These are phyloP conservation scores for Plicaturopsis crispa DNA, from an alignment of 768 basidiomycete genomes.

Conservation along the genomic window DNA sequence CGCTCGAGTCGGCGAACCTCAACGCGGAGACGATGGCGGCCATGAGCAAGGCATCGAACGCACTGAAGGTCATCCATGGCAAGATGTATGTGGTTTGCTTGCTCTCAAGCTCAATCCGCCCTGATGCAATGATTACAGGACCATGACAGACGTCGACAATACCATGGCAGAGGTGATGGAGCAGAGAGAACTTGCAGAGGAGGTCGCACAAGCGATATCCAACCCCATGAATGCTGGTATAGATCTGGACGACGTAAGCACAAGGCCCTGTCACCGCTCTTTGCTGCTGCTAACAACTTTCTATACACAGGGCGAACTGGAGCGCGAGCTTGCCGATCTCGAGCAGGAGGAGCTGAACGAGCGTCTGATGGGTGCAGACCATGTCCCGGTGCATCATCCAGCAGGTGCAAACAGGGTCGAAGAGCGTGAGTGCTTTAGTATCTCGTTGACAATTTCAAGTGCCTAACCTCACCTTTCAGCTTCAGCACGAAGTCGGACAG, in stretches of 20 bases:
- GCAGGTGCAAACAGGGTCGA: constrained; percentile 40
- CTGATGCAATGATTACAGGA: constrained; percentile 34
- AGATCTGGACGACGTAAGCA: constrained; percentile 65
- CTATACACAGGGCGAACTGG: constrained; percentile 67
- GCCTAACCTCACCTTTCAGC: constrained; percentile 5
- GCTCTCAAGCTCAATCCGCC: constrained; percentile 1
- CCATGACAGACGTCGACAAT: constrained; percentile 81
- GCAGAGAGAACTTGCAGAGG: constrained; percentile 87
- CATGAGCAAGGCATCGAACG: constrained; percentile 93
- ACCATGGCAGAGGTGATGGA: constrained; percentile 86
- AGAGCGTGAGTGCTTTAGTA: constrained; percentile 37
- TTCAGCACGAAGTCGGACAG: constrained; percentile 27
- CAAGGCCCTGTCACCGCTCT: not conserved
- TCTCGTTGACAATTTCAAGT: not conserved
- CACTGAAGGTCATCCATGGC: constrained; percentile 83
- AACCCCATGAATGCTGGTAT: constrained; percentile 52
- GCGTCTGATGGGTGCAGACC: constrained; percentile 78
- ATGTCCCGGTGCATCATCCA: constrained; percentile 83
- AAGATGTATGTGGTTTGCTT: constrained; percentile 54
- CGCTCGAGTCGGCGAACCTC: constrained; percentile 94
- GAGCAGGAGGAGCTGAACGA: constrained; percentile 87
- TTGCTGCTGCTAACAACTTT: constrained; percentile 4
- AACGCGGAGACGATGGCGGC: constrained; percentile 96
- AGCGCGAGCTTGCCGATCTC: constrained; percentile 73
- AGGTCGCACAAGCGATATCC: constrained; percentile 86